A percentile compares a stretch with the other conserved stretches of the same genome.
Evolutionary conservation across 164 flowering plant species (phyloP).

Genomic region (Platanus orientalis): DNA sequence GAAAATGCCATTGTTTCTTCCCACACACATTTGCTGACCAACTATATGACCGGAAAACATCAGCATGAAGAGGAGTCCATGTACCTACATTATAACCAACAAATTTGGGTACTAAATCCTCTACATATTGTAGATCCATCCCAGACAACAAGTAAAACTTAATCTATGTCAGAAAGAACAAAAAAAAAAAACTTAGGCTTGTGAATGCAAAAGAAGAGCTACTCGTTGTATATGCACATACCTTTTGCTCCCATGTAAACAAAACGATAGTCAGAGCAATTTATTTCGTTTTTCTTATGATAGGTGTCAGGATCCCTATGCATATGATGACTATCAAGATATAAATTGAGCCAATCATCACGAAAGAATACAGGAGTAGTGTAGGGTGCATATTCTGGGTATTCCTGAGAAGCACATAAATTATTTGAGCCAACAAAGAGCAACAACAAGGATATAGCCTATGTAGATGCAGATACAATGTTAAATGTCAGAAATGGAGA

Average conservation of each 20-base stretch:
- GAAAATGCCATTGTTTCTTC: constrained; percentile 76
- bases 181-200: neutral
- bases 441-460: neutral
- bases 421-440: constrained; percentile 8
- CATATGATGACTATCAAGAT: constrained; percentile 74
- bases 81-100: constrained; percentile 52
- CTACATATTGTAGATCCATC: neutral
- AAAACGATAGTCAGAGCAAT: constrained; percentile 97
- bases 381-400: constrained; percentile 77
- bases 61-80: constrained; percentile 99
- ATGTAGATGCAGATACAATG: neutral
- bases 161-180: neutral
- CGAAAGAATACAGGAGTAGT: constrained; percentile 60
- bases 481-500: neutral
- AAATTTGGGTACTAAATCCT: neutral
- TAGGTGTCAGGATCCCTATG: constrained; percentile 51
- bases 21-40: constrained; percentile 99
- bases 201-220: constrained; percentile 9
- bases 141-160: neutral
- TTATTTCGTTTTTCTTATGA: constrained; percentile 48
- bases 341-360: constrained; percentile 97
- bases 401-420: constrained; percentile 58
- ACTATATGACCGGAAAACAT: constrained; percentile 95
- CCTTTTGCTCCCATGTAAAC: constrained; percentile 99
- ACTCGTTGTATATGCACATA: constrained; percentile 25